phyloP scores from a whole-genome alignment of 106 monocot genomes.

The Posidonia australis region DNA sequence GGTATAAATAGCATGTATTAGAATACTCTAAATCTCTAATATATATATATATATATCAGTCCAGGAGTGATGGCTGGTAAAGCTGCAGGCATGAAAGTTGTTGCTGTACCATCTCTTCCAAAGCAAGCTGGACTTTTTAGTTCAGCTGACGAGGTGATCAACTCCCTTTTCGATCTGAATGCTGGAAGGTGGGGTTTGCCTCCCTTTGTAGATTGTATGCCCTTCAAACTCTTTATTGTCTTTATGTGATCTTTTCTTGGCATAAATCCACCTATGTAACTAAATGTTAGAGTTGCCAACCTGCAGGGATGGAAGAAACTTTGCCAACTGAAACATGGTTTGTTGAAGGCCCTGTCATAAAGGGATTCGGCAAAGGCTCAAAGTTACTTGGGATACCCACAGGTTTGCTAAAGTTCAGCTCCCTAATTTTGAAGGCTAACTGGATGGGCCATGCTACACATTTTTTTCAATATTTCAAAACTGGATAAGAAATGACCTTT shows the following conservation, averaged over 20 bases:
- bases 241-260: neutral
- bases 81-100: neutral
- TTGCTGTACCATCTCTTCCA: conserved; percentile 18
- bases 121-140: conserved; percentile 44
- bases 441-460: too few species aligned
- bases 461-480: too few species aligned
- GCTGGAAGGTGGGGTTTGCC: conserved; percentile 96
- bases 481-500: too few species aligned
- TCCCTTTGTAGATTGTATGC: conserved; percentile 80
- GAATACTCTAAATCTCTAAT: too few species aligned
- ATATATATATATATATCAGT: neutral
- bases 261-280: neutral
- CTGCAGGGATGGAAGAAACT: conserved; percentile 76
- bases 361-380: conserved; percentile 93
- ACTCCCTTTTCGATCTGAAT: conserved; percentile 82
- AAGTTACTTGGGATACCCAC: conserved; percentile 99
- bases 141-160: conserved; percentile 86
- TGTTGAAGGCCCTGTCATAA: conserved; percentile 92
- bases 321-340: conserved; percentile 91
- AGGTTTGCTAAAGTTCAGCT: conserved; percentile 22
- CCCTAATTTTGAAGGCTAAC: too few species aligned
- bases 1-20: too few species aligned
- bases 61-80: neutral
- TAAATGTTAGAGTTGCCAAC: neutral
- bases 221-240: neutral